These are phyloP conservation scores for Neurospora sp. DNA, from an alignment of 495 filamentous ascomycete species.

Conservation along the genomic window DNA sequence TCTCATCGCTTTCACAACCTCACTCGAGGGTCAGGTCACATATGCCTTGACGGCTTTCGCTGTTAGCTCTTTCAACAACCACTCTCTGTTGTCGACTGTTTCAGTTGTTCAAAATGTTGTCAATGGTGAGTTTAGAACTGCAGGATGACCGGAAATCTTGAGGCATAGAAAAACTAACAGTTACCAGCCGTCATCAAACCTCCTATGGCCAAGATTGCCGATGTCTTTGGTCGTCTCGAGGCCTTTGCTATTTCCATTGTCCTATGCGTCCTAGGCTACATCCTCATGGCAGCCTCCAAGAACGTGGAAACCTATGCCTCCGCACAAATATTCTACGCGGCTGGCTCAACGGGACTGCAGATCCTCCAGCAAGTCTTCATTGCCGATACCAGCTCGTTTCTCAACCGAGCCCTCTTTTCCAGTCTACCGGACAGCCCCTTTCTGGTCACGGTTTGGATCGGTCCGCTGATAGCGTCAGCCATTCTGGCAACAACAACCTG, in stretches of 20 bases:
- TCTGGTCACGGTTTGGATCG: conserved; percentile 49
- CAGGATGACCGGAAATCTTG: neutral
- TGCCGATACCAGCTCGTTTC: conserved; percentile 54
- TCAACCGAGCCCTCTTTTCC: conserved; percentile 51
- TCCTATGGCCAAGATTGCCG: conserved; percentile 33
- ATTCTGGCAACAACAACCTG: conserved; percentile 39
- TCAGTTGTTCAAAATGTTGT: conserved; percentile 44
- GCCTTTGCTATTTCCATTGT: conserved; percentile 26
- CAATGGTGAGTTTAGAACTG: conserved; percentile 21
- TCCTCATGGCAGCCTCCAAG: conserved; percentile 26
- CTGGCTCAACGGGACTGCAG: conserved; percentile 41
- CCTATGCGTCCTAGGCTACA: conserved; percentile 29
- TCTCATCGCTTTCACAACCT: conserved; percentile 36
- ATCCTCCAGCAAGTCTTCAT: conserved; percentile 52
- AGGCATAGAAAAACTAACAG: neutral
- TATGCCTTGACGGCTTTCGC: conserved; percentile 36
- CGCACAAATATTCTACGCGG: conserved; percentile 40
- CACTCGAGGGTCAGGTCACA: conserved; percentile 36
- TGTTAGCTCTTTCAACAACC: conserved; percentile 44
- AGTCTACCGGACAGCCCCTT: conserved; percentile 52
- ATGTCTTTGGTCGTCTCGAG: conserved; percentile 34
- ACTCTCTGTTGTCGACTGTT: conserved; percentile 49
- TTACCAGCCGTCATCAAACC: conserved; percentile 30
- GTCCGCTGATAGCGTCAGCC: conserved; percentile 31
- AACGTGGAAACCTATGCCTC: conserved; percentile 33